Evolutionary conservation across 148 eudicot genomes (phyloP), one percentile per base, ranked within the genome.

Genomic region (Arctostaphylos glauca): DNA sequence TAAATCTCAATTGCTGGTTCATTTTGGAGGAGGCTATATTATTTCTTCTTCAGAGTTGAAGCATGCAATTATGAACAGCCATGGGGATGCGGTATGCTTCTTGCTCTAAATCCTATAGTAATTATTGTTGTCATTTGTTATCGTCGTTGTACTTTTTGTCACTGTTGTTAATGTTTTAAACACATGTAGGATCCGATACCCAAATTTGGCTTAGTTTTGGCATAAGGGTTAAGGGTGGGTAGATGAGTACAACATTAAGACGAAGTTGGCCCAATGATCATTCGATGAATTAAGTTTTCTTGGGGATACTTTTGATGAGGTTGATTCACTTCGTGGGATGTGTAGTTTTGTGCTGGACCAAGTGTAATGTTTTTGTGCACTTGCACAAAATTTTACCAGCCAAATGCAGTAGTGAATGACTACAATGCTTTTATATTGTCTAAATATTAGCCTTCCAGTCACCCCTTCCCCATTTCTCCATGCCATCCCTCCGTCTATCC

Each of bases 1-100:
- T 50, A 67, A 5, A 13, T 25, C 46, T 66, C 71, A 25, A 25
- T 25, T 66, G 6, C 38, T 25, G 21, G 16, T 93, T 89, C 97
- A 97, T 81, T 91, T 92, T 78, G 98, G 94, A 47, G 99, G 92
- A 89, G 99, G 93, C 90, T 93, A 91, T 86, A 76, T 93, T 88
- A 93, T 94, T 79, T 93, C 97, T 79, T 73, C 87, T 68, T 88
- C 92, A 48, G 99, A 96, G 83, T 84, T 96, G 88, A 89, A 90
- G 89, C 92, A 91, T 83, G 99, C 99, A 41, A 93, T 93, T 93
- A 93, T 50, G 94, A 23, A 64, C 70, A 23, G 70, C 41, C 25
- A 64, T 64, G 70, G 41, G 23, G 41, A 64, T 64, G 43, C 2
- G 5, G 41, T 64, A 64, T 64, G 70, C 41, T 64, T 15, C 41